These are phyloP conservation scores for Phalaenopsis hybrid DNA, from an alignment of 116 monocot species.

Conservation along the genomic window DNA sequence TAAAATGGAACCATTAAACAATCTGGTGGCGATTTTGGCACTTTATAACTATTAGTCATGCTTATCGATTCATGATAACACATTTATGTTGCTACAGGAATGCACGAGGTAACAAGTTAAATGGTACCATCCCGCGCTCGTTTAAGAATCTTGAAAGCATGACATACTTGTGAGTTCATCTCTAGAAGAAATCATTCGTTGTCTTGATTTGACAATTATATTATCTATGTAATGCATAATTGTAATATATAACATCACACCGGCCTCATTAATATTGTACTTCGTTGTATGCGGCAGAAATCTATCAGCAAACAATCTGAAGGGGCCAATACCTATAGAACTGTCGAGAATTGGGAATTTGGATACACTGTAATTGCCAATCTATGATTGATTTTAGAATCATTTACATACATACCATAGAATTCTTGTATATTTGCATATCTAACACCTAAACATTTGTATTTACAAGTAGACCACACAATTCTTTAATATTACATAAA, in stretches of 20 bases:
- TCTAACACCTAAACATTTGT: too few species aligned
- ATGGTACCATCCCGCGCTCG: slow-evolving; percentile 67
- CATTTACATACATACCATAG: too few species aligned
- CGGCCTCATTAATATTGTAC: not conserved
- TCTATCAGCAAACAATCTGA: slow-evolving; percentile 76
- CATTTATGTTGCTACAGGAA: slow-evolving; percentile 31
- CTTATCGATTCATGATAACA: too few species aligned
- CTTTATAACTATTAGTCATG: too few species aligned
- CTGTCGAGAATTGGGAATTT: slow-evolving; percentile 78
- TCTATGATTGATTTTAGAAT: not conserved
- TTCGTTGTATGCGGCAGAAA: slow-evolving; percentile 42
- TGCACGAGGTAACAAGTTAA: slow-evolving; percentile 70
- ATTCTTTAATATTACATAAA: too few species aligned
- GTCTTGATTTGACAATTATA: not conserved
- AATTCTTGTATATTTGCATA: too few species aligned
- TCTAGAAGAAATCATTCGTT: not conserved
- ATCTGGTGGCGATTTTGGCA: too few species aligned
- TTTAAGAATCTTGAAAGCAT: slow-evolving; percentile 80
- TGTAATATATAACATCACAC: too few species aligned
- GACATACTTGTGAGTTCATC: slow-evolving; percentile 75
- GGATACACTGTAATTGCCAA: slow-evolving; percentile 78
- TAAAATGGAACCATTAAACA: too few species aligned
- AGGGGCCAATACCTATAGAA: slow-evolving; percentile 81
- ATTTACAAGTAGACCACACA: too few species aligned
- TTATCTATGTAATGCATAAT: not conserved